Evolutionary conservation across 2,329 filamentous ascomycete species (phyloP), one percentile per base, ranked within the genome.

Genomic region (Diaporthe batatas): DNA sequence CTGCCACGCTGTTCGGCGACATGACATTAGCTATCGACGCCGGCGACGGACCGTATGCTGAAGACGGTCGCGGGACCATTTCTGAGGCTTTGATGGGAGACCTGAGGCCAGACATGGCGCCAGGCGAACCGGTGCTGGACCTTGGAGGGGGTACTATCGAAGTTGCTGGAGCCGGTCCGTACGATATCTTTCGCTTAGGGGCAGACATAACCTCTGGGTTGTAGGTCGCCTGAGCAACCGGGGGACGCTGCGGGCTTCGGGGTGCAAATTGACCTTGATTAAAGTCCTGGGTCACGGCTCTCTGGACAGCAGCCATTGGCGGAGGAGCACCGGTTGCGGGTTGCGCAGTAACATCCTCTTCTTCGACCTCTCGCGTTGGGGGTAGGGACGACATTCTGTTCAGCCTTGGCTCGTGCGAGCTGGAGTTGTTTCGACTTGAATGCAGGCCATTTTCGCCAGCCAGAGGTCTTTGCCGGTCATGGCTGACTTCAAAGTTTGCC

Each of bases 71-170:
- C 55, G 85, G 88, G 11, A 84, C 82, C 4, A 84, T 80, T n/a
- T 88, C 87, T 2, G 77, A 76, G 0, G 82, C 76, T 62, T 77
- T 82, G 34, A 77, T 76, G 10, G 73, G 75, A 34, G 80, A 77
- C 4, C 81, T 80, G 39, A 81, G 81, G 10, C 83, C 84, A 68
- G 85, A 84, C 7, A 84, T 80, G 1, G 86, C 82, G 11, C 85
- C 86, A 5, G 91, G 90, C 2, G 91, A 92, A 77, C 91, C 90
- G 0, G 91, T 92, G 73, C 90, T 88, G 5, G 90, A 88, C 71
- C 90, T 85, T 68, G 86, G 84, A 6, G 91, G 90, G 18, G 89
- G 89, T 5, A 82, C 84, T 75, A 90, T 68, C 8, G 53, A 62
- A 16, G 71, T 55, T 14, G 49, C 55, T 18, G 76, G 77, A 34